These are phyloP conservation scores for Coemansia sp. DNA, from an alignment of 192 early-diverging fungal species.

Conservation along the genomic window DNA sequence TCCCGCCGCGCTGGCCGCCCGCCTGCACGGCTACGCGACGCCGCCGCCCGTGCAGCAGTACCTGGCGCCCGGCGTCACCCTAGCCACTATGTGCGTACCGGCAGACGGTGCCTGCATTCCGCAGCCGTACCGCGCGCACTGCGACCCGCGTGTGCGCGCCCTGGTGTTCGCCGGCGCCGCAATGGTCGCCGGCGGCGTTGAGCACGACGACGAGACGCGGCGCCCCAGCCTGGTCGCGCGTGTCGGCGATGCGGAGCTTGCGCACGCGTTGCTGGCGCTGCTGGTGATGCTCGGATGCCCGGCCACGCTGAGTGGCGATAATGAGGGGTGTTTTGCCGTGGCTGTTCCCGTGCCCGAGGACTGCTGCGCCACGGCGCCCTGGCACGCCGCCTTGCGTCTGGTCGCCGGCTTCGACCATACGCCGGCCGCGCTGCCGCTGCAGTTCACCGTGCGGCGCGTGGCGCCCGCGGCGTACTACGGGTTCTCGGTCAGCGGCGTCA, in stretches of 20 bases:
- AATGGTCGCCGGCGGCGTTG: background rate
- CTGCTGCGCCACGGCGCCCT: too few relatives aligned
- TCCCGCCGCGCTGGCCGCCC: background rate
- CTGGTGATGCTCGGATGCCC: constrained; percentile 2
- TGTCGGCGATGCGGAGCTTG: background rate
- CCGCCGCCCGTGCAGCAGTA: background rate
- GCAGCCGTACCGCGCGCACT: constrained; percentile 7
- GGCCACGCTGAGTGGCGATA: too few relatives aligned
- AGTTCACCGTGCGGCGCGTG: constrained; percentile 20
- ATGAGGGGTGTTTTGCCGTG: too few relatives aligned
- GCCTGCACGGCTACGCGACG: constrained; percentile 5
- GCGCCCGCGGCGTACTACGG: constrained; percentile 32
- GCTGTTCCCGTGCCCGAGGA: too few relatives aligned
- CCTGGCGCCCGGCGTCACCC: too few relatives aligned
- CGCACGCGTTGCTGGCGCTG: constrained; percentile 6
- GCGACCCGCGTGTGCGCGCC: constrained; percentile 13
- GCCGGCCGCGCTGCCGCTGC: background rate
- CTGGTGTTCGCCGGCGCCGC: constrained; percentile 19
- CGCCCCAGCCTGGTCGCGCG: too few relatives aligned
- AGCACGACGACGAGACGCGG: too few relatives aligned
- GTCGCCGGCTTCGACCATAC: background rate
- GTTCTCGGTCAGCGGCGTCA: constrained; percentile 19
- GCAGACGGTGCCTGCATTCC: background rate
- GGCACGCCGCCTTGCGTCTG: too few relatives aligned
- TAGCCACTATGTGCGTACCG: too few relatives aligned